Base-by-base conservation (phyloP, 208 protist genomes). In the Crithidia thermophila region DNA sequence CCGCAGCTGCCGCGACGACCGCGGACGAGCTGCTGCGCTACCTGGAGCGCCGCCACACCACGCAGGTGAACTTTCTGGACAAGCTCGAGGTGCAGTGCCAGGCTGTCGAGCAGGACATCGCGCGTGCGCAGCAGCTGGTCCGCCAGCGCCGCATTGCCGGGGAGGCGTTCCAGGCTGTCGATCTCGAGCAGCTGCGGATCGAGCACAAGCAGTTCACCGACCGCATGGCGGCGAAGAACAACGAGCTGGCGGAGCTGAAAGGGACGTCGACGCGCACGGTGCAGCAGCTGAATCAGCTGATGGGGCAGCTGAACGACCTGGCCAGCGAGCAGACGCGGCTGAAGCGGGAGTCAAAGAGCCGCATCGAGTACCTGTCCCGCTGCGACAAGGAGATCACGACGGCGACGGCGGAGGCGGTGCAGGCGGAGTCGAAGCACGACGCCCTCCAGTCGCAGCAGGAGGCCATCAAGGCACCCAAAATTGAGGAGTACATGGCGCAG, bases 161-260 rank as follows among this genome's bases (percentile, higher is more conserved):
- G 16, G 94, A 97, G 42, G 87, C 91, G 10, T 94, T 98, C 62
- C 91, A 95, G 52, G 81, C 85, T 1, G 96, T 98, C 63, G 97
- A 99, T 65, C 98, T 98, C 72, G 94, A 98, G 45, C 96, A 99
- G 82, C 85, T 99, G 6, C 87, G 93, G 40, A 99, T 99, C 74
- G 96, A 98, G 63, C 98, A 99, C 61, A 88, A 97, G 71, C 93
- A 98, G 79, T 95, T 97, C 63, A 90, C 77, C n/a, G 94, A 98
- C 55, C 91, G 95, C 49, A 97, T 98, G 39, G 93, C 98, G 31
- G 75, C 96, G 63, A 97, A 96, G 59, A 99, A 98, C 78, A 82
- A 78, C 36, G 96, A 99, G 73, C 75, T 98, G 28, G 84, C 97
- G 16, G 78, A 88, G 53, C 79, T 99, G n/a, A 99, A 99, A 69